Evolutionary conservation across 1,284 basidiomycete genomes (phyloP), one percentile per base, ranked within the genome.

Genomic region (Kalmanozyma brasiliensis): DNA sequence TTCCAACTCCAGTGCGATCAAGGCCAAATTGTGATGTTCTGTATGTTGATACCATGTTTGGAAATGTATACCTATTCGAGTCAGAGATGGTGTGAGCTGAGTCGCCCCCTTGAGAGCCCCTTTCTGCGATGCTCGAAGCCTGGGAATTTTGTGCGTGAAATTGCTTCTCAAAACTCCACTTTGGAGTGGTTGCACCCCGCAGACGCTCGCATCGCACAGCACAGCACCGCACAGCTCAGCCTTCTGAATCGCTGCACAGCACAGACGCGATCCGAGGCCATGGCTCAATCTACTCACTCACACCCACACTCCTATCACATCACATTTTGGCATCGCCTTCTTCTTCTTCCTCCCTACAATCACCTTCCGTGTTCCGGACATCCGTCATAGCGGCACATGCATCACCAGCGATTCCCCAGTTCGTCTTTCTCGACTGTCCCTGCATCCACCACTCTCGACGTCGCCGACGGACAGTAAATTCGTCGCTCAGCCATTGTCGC

Each of bases 21-120:
- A 55, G 35, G 51, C 62, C 22, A 65, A 65, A 34, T 33, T 65
- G 11, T 65, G 49, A 22, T 20, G 40, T 35, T n/a, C 22, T 30
- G n/a, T n/a, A 29, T 16, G 29, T 29, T 11, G 19, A 34, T 46
- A 23, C 26, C 7, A 19, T n/a, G 40, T 20, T 30, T 36, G 17
- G 40, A 33, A 11, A 16, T 43, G 33, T 52, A 45, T 33, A 9
- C 33, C 41, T 52, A n/a, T n/a, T n/a, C n/a, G n/a, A n/a, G n/a
- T n/a, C n/a, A n/a, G n/a, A n/a, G n/a, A n/a, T n/a, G n/a, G n/a
- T n/a, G n/a, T n/a, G n/a, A n/a, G n/a, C n/a, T n/a, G n/a, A n/a
- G n/a, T n/a, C n/a, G n/a, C n/a, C n/a, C n/a, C n/a, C n/a, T n/a
- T n/a, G 26, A 29, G 26, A 29, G 11, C 26, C 26, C 26, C 26